Evolutionary conservation across 2,329 filamentous ascomycete species (phyloP).

Genomic region (Trichophaea hybrida): DNA sequence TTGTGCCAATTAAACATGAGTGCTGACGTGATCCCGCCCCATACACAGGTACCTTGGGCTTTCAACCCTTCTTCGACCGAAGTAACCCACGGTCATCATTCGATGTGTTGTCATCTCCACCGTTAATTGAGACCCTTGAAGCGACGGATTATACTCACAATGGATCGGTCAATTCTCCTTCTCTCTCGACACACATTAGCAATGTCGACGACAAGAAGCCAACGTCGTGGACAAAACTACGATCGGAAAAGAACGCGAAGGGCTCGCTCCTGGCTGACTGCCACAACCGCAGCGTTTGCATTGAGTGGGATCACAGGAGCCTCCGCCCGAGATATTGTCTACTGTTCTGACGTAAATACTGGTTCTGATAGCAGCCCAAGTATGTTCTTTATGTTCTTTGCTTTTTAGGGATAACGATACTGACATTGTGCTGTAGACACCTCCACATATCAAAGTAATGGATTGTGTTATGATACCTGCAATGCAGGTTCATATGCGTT

Average conservation of each 20-base stretch:
- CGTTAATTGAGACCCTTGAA: background rate
- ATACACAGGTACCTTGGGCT: background rate
- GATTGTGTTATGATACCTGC: constrained; percentile 51
- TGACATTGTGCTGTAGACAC: constrained; percentile 25
- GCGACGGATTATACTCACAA: background rate
- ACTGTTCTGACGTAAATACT: constrained; percentile 2
- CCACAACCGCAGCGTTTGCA: background rate
- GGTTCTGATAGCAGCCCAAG: background rate
- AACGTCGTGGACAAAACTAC: constrained; percentile 1
- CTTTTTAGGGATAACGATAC: background rate
- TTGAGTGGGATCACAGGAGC: background rate
- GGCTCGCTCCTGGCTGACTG: background rate
- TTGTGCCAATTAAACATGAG: background rate
- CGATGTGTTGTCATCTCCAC: background rate
- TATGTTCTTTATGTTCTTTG: background rate
- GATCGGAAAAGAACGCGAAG: background rate
- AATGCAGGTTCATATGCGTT: constrained; percentile 42
- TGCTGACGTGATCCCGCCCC: background rate
- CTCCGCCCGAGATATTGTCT: background rate
- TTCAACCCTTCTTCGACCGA: background rate
- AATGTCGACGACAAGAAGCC: background rate
- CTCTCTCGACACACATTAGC: background rate
- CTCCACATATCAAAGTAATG: constrained; percentile 47
- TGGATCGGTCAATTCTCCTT: background rate
- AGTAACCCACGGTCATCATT: background rate